phyloP scores from a whole-genome alignment of 352 stramenopile genomes.

The Globisporangium perplexum region DNA sequence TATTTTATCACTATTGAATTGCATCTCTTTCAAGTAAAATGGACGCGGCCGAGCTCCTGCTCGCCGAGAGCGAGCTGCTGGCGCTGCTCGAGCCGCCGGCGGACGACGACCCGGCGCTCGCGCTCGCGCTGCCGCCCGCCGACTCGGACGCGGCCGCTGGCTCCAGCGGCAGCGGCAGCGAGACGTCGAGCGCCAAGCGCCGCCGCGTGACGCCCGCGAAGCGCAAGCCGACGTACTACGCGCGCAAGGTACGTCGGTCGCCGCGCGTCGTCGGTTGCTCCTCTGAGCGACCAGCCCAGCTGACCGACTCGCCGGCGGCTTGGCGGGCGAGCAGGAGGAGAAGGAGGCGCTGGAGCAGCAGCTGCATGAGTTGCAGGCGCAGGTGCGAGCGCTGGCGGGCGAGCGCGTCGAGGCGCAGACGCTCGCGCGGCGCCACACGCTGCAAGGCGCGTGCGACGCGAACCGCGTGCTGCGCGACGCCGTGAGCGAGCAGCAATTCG shows the following conservation, averaged over 20 bases:
- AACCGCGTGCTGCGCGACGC: neutral
- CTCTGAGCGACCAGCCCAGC: neutral
- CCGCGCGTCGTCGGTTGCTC: too few species aligned
- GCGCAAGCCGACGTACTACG: neutral
- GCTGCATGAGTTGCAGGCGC: constrained; percentile 20
- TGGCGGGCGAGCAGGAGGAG: too few species aligned
- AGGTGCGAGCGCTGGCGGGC: constrained; percentile 16
- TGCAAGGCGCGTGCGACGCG: neutral
- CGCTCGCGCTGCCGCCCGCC: neutral
- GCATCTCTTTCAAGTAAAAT: neutral
- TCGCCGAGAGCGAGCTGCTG: neutral
- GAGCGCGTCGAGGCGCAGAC: neutral
- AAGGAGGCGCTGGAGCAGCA: constrained; percentile 33
- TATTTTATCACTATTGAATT: too few species aligned
- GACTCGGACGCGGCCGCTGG: neutral
- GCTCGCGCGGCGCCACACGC: neutral
- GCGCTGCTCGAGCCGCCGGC: neutral
- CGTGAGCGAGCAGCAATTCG: neutral
- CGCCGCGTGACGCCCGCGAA: neutral
- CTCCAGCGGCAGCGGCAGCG: neutral
- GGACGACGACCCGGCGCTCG: neutral
- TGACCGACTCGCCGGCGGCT: too few species aligned
- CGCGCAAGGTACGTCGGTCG: neutral
- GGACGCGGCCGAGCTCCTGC: neutral
- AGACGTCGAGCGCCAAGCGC: neutral